Percentiles rank a stretch among this genome's conserved stretches.
Evolutionary conservation across 306 rosid genomes (phyloP).

Genomic region (Cajanus cajan): DNA sequence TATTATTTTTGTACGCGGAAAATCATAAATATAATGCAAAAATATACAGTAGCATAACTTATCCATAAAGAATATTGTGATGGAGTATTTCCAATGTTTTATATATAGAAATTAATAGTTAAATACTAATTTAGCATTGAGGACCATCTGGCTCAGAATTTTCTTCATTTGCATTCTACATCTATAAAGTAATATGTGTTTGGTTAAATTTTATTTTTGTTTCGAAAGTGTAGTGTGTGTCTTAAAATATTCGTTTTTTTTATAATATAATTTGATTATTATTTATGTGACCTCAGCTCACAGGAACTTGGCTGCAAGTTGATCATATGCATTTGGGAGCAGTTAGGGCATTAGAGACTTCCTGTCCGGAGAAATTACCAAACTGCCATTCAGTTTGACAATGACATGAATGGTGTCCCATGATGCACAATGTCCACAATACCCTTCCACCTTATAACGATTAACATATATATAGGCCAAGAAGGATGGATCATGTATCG

Average conservation of each 20-base stretch:
- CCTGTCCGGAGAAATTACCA: neutral
- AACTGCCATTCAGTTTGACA: neutral
- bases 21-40: no score
- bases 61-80: no score
- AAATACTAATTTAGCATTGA: no score
- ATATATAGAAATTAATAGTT: neutral
- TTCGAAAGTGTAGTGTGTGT: no score
- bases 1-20: neutral
- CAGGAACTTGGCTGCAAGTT: conserved; percentile 34
- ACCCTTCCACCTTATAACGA: neutral
- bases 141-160: no score
- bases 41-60: no score
- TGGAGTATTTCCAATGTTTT: neutral
- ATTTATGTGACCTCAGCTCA: conserved; percentile 19
- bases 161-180: no score
- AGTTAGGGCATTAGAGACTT: neutral
- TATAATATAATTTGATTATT: neutral
- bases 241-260: neutral
- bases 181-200: no score
- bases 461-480: no score
- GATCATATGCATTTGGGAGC: conserved; percentile 23
- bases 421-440: conserved; percentile 8
- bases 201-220: no score
- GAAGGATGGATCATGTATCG: no score
- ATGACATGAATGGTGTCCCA: neutral